These are phyloP conservation scores for Malus sylvestris DNA, from an alignment of 306 rosid genomes.

Conservation along the genomic window DNA sequence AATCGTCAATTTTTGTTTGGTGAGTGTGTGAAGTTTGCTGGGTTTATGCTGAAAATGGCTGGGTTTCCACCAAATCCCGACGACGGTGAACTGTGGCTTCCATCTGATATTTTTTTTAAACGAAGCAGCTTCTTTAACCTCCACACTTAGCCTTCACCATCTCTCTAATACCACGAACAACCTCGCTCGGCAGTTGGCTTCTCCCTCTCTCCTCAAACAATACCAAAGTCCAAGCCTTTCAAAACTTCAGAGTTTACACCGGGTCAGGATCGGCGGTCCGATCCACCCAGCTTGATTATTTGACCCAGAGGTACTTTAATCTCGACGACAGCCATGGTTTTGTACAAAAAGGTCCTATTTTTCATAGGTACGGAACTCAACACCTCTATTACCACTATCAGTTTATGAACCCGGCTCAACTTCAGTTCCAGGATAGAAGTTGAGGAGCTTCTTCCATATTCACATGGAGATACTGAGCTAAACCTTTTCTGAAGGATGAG, in stretches of 20 bases:
- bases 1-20: no score
- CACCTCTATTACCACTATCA: not conserved
- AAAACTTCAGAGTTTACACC: not conserved
- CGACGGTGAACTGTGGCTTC: constrained; percentile 20
- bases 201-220: constrained; percentile 14
- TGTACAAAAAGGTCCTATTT: not conserved
- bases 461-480: no score
- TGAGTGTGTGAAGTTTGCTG: not conserved
- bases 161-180: constrained; percentile 1
- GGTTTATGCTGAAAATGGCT: constrained; percentile 9
- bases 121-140: not conserved
- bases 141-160: not conserved
- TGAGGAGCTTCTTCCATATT: no score
- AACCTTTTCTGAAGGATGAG: no score
- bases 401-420: constrained; percentile 11
- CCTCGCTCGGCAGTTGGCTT: constrained; percentile 5
- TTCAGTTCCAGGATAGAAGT: not conserved
- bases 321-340: not conserved
- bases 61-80: constrained; percentile 17
- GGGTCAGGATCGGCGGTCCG: constrained; percentile 7
- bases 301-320: not conserved
- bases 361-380: not conserved
- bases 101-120: constrained; percentile 19
- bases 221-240: not conserved
- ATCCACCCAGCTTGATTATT: not conserved